A percentile compares a stretch with the other conserved stretches of the same genome.
Evolutionary conservation across 768 basidiomycete species (phyloP).

Genomic region (Leccinum fibrillosum): DNA sequence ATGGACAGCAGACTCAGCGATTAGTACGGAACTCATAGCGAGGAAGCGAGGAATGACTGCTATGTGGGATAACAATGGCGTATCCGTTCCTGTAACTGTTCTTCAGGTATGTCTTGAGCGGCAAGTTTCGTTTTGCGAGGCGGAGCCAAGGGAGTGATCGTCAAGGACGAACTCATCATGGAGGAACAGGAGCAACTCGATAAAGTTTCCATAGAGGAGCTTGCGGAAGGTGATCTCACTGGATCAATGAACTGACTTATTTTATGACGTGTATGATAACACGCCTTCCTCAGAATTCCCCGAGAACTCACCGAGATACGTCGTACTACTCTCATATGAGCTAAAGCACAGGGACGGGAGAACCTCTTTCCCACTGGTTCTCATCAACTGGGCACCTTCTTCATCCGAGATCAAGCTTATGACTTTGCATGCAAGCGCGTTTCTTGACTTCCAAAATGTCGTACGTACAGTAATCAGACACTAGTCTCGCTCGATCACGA

Average conservation of each 20-base stretch:
- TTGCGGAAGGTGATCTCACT: constrained; percentile 68
- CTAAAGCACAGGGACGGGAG: constrained; percentile 78
- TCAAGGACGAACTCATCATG: constrained; percentile 78
- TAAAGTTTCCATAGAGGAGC: constrained; percentile 72
- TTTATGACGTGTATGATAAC: not conserved
- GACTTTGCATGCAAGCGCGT: constrained; percentile 81
- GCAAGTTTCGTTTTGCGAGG: constrained; percentile 78
- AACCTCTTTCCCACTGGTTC: constrained; percentile 77
- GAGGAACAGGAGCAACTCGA: constrained; percentile 81
- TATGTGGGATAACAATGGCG: constrained; percentile 89
- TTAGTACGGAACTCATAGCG: constrained; percentile 89
- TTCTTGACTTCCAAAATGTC: constrained; percentile 74
- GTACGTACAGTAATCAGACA: constrained; percentile 40
- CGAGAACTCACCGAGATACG: constrained; percentile 82
- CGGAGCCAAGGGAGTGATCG: constrained; percentile 69
- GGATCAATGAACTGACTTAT: constrained; percentile 1
- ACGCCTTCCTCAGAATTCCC: constrained; percentile 64
- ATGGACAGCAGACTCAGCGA: constrained; percentile 77
- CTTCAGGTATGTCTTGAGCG: constrained; percentile 66
- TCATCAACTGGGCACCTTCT: constrained; percentile 86
- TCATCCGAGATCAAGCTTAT: constrained; percentile 71
- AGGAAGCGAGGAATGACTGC: constrained; percentile 95
- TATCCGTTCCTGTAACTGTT: constrained; percentile 86
- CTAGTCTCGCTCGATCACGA: not conserved
- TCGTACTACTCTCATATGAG: constrained; percentile 74